A percentile compares a stretch with the other conserved stretches of the same genome.
Evolutionary conservation across 805 yeast genomes (phyloP).

Genomic region (Myxozyma lipomycoides): DNA sequence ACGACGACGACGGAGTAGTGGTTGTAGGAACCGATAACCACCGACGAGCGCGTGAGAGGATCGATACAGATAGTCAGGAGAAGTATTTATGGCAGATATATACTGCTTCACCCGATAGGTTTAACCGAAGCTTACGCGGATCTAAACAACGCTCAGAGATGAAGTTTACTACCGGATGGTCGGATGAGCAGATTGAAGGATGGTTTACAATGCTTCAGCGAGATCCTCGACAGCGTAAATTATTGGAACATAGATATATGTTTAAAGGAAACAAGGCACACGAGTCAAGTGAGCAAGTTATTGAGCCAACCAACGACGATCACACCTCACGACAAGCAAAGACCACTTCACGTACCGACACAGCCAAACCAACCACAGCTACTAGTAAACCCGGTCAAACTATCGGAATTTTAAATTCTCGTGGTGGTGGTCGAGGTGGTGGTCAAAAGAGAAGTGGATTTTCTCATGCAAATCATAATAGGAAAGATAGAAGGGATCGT

Average conservation of each 20-base stretch:
- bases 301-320: background rate
- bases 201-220: constrained; percentile 77
- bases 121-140: constrained; percentile 51
- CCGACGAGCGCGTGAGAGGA: constrained; percentile 32
- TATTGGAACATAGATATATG: constrained; percentile 60
- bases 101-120: constrained; percentile 48
- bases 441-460: constrained; percentile 12
- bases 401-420: background rate
- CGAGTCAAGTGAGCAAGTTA: background rate
- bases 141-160: constrained; percentile 35
- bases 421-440: constrained; percentile 1
- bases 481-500: constrained; percentile 10
- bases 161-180: constrained; percentile 48
- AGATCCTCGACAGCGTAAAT: constrained; percentile 49
- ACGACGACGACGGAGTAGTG: constrained; percentile 2
- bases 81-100: constrained; percentile 53
- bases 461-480: constrained; percentile 18
- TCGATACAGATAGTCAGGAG: constrained; percentile 33
- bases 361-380: background rate
- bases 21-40: background rate
- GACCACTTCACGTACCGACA: background rate
- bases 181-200: constrained; percentile 89
- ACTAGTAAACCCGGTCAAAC: background rate
- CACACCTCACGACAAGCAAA: constrained; percentile 1
- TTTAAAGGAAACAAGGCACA: constrained; percentile 41